Evolutionary conservation across 2,329 filamentous ascomycete genomes (phyloP).

Genomic region (Fusarium protoensiforme): DNA sequence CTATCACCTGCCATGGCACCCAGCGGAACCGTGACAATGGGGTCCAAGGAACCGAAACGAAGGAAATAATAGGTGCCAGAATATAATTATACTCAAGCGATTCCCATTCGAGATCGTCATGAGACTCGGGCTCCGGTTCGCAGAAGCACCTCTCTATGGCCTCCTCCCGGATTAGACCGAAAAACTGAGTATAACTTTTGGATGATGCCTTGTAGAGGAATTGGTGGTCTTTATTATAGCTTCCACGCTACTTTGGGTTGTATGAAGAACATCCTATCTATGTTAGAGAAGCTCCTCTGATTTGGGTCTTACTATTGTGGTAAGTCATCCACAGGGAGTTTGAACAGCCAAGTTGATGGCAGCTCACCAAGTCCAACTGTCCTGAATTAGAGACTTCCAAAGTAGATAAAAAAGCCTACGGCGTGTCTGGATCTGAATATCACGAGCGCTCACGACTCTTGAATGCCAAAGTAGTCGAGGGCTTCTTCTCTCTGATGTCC

Average conservation of each 20-base stretch:
- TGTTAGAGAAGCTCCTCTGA: not conserved
- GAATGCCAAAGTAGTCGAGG: not conserved
- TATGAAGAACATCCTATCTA: not conserved
- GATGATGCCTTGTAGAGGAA: not conserved
- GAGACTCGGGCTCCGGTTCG: not conserved
- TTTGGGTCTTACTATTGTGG: not conserved
- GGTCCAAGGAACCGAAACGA: not conserved
- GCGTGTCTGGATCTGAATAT: not conserved
- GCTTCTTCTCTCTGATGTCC: not conserved
- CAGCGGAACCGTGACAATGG: not conserved
- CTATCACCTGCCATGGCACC: not conserved
- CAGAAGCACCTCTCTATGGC: not conserved
- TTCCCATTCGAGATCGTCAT: not conserved
- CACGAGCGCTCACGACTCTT: not conserved
- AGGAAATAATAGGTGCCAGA: not conserved
- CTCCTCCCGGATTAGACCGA: not conserved
- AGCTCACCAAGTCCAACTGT: not conserved
- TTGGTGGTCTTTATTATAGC: not conserved
- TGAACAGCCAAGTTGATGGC: not conserved
- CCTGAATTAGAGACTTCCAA: not conserved
- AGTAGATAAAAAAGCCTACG: not conserved
- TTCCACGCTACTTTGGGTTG: not conserved
- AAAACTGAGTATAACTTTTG: not conserved
- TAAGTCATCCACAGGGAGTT: not conserved
- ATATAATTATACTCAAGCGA: not conserved